Conservation (phyloP, 2,329 filamentous ascomycete species). For the Fonsecaea erecta region DNA sequence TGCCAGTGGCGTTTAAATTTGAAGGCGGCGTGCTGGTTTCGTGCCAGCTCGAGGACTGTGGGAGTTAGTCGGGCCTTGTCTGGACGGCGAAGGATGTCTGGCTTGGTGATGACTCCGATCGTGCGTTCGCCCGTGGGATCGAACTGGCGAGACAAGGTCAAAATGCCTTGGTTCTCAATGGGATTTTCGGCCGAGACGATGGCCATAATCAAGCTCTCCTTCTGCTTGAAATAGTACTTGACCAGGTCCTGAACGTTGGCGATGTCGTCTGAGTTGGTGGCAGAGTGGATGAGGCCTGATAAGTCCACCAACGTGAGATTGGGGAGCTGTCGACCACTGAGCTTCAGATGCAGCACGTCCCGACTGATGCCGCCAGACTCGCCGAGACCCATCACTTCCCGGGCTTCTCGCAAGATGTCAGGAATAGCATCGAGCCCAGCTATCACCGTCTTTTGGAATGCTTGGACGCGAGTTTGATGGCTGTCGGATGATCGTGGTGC, state of each 20-base stretch:
- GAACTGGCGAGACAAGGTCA: constrained; percentile 40
- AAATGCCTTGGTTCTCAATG: constrained; percentile 46
- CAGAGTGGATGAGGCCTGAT: constrained; percentile 59
- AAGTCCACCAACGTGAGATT: constrained; percentile 62
- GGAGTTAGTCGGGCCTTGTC: constrained; percentile 33
- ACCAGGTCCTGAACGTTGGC: constrained; percentile 56
- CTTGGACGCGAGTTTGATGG: constrained; percentile 33
- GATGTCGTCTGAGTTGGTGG: constrained; percentile 54
- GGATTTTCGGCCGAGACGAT: constrained; percentile 52
- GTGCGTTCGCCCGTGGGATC: constrained; percentile 46
- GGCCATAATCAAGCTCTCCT: constrained; percentile 53
- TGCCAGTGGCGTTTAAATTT: constrained; percentile 46
- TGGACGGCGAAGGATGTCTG: constrained; percentile 45
- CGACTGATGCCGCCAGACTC: constrained; percentile 39
- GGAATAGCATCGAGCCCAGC: constrained; percentile 37
- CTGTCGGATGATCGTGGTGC: constrained; percentile 31
- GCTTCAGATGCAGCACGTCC: constrained; percentile 43
- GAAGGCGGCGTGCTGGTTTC: constrained; percentile 40
- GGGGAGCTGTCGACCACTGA: constrained; percentile 43
- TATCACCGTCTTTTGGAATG: constrained; percentile 34
- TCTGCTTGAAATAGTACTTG: constrained; percentile 47
- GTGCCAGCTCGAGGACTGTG: constrained; percentile 38
- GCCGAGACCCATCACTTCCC: constrained; percentile 36
- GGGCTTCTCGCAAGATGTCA: constrained; percentile 38
- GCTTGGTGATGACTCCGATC: constrained; percentile 53